Percentiles rank a stretch among this genome's conserved stretches.
Conservation (phyloP, 805 yeast species). For the Crinitomyces ghanaensis region DNA sequence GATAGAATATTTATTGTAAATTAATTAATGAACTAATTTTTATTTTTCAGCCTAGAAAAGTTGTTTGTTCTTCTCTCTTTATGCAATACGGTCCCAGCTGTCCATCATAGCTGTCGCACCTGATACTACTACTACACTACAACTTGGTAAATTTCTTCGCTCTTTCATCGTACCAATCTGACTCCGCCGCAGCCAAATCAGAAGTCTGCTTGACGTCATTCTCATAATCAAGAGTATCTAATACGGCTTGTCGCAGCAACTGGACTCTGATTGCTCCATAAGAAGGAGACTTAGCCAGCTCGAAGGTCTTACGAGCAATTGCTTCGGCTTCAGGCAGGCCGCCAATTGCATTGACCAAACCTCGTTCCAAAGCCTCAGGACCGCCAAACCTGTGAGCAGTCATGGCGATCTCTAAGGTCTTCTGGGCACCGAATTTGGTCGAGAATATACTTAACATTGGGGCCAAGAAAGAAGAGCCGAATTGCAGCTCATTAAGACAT, state of each 20-base stretch:
- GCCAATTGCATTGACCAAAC: constrained; percentile 26
- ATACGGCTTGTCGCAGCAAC: constrained; percentile 19
- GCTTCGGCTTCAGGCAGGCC: constrained; percentile 25
- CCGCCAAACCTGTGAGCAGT: constrained; percentile 27
- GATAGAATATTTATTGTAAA: no score
- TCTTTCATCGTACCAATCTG: constrained; percentile 12
- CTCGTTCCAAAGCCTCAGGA: constrained; percentile 19
- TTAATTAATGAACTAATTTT: no score
- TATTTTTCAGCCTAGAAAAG: no score
- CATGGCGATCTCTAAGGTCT: constrained; percentile 23
- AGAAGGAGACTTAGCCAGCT: constrained; percentile 21
- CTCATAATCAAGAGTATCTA: constrained; percentile 14
- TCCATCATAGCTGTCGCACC: no score
- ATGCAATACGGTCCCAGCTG: no score
- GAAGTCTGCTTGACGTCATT: constrained; percentile 8
- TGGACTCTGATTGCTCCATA: constrained; percentile 24
- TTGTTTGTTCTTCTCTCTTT: no score
- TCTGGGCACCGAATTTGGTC: constrained; percentile 21
- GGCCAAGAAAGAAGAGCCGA: constrained; percentile 28
- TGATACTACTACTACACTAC: no score
- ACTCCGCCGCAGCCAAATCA: constrained; percentile 8
- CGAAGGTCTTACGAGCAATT: constrained; percentile 17
- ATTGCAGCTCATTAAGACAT: constrained; percentile 30
- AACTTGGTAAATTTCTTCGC: constrained; percentile 11
- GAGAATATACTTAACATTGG: constrained; percentile 27